Base-by-base conservation (phyloP, 2,329 filamentous ascomycete genomes). In the Ascochyta viciae-villosae region DNA sequence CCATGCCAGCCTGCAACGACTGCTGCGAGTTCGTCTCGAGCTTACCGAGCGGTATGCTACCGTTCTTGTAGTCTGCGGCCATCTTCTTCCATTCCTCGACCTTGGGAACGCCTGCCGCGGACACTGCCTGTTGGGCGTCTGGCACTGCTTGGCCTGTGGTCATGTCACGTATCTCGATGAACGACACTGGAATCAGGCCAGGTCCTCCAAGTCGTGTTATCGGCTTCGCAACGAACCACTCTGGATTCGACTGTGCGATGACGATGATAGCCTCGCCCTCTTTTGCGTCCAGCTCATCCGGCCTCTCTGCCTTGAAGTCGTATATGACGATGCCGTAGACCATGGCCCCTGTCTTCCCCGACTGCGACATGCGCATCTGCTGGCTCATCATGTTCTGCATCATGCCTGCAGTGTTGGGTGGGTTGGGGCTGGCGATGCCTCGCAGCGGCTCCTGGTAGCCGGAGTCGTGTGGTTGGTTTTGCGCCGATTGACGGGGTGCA, bases 21-120 rank as follows among this genome's bases (percentile, higher is more conserved):
- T 55, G 79, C 82, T 70, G 70, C 27, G 74, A 75, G 57, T 76
- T 76, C 31, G 70, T 70, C 67, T 94, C 91, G 65, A 96, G 94
- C 77, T 94, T 96, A 64, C 95, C 95, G 38, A 99, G 81, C 0
- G 93, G 94, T 73, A 99, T 98, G 78, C 95, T 98, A 75, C 93
- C 96, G 75, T 98, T 97, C 82, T 99, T 99, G 79, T 99, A 99
- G 62, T 97, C 94, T 52, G 94, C 94, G 0, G 95, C 93, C 92
- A 97, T 97, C 79, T 96, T 96, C 82, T 99, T 99, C 95, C 95
- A 99, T 70, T 99, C 95, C 73, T 99, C 95, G 3, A 99, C 95
- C 69, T 89, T 89, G 12, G 95, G 95, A 7, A 99, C 93, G 19
- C 94, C 93, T 1, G 95, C 95, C 66, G 89, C 88, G 67, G 87